A percentile compares a stretch with the other conserved stretches of the same genome.
phyloP scores from a whole-genome alignment of 352 stramenopile species.

The Phytopythium ostracodes region DNA sequence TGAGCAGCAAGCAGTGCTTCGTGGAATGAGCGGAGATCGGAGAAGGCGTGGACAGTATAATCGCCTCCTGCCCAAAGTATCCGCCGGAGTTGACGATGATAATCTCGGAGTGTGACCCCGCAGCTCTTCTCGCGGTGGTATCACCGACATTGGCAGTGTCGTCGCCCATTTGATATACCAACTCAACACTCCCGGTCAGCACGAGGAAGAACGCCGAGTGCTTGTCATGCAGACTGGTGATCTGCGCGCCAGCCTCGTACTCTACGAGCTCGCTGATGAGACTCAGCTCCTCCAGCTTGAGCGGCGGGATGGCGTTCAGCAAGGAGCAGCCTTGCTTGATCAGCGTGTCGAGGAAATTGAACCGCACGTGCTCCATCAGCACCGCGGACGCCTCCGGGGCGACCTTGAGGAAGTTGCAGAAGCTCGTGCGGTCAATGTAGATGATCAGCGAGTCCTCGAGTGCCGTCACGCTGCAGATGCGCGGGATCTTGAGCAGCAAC shows the following conservation, averaged over 20 bases:
- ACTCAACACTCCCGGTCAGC: slow-evolving; percentile 32
- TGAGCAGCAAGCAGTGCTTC: slow-evolving; percentile 47
- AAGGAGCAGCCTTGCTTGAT: slow-evolving; percentile 57
- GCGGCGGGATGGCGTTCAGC: slow-evolving; percentile 43
- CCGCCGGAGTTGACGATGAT: slow-evolving; percentile 40
- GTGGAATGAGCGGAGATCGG: slow-evolving; percentile 27
- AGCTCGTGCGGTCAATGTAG: slow-evolving; percentile 60
- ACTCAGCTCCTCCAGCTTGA: slow-evolving; percentile 58
- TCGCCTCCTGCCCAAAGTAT: slow-evolving; percentile 65
- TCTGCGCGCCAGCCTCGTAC: slow-evolving; percentile 16
- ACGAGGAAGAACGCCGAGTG: slow-evolving; percentile 42
- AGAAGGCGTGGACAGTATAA: slow-evolving; percentile 43
- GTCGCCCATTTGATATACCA: slow-evolving; percentile 21
- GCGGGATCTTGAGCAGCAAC: slow-evolving; percentile 64
- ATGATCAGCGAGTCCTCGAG: slow-evolving; percentile 58
- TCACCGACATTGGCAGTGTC: not conserved
- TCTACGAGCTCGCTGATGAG: slow-evolving; percentile 50
- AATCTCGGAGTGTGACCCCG: slow-evolving; percentile 11
- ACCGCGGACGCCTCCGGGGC: slow-evolving; percentile 43
- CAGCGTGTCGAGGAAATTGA: slow-evolving; percentile 57
- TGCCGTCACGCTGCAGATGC: slow-evolving; percentile 60
- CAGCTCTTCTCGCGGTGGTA: not conserved
- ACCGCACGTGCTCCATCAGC: slow-evolving; percentile 55
- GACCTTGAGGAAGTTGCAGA: slow-evolving; percentile 74
- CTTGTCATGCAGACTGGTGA: slow-evolving; percentile 28